These are phyloP conservation scores for Plasmodium fragile DNA, from an alignment of 169 alveolate species.

Conservation along the genomic window DNA sequence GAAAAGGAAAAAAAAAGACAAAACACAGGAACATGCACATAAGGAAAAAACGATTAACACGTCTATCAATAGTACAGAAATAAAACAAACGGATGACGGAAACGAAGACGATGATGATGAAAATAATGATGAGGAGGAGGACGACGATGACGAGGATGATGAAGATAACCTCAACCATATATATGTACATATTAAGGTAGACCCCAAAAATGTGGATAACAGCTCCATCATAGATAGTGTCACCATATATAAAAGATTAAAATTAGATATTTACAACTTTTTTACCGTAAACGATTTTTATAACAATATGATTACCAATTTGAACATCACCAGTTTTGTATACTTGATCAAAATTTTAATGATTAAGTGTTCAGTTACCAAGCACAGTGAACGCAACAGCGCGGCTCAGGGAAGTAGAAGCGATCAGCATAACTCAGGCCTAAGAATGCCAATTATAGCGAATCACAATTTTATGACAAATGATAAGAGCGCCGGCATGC, in stretches of 20 bases:
- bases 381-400: conserved; percentile 18
- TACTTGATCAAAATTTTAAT: conserved; percentile 64
- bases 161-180: conserved; percentile 27
- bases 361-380: conserved; percentile 31
- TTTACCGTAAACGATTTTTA: conserved; percentile 74
- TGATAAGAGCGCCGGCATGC: neutral
- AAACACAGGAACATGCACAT: conserved; percentile 4
- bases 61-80: neutral
- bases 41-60: conserved; percentile 1
- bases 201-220: conserved; percentile 50
- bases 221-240: conserved; percentile 67
- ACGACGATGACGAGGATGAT: neutral
- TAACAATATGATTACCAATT: conserved; percentile 64
- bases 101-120: conserved; percentile 20
- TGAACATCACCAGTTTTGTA: conserved; percentile 62
- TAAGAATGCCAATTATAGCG: neutral
- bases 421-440: conserved; percentile 16
- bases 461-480: conserved; percentile 15
- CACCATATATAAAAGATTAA: conserved; percentile 64
- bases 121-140: neutral
- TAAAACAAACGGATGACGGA: neutral
- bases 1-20: conserved; percentile 31
- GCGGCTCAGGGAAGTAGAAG: neutral
- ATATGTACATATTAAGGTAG: conserved; percentile 46
- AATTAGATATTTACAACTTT: conserved; percentile 73